Evolutionary conservation across 2,329 filamentous ascomycete genomes (phyloP).

Genomic region (Trichoderma aggressivum): DNA sequence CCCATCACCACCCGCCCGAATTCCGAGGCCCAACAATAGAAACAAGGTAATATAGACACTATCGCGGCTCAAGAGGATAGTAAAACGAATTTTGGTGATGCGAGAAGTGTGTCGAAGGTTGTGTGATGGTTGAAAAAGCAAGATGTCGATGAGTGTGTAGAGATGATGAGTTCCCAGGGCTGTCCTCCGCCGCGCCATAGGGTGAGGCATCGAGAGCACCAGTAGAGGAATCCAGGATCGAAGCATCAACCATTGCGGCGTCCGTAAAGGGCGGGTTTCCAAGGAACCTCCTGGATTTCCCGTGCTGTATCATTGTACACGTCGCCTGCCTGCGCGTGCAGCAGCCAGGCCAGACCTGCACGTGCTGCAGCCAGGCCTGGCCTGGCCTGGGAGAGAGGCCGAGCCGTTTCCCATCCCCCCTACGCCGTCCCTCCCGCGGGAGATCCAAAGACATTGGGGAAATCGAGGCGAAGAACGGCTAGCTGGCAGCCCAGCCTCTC

Average conservation of each 20-base stretch:
- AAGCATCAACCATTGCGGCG: neutral
- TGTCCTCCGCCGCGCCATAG: neutral
- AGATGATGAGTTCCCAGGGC: neutral
- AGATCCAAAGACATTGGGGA: no score
- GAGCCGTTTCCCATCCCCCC: no score
- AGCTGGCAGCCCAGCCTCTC: no score
- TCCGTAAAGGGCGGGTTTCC: neutral
- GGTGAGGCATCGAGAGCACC: neutral
- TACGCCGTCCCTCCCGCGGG: no score
- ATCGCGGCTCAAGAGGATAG: neutral
- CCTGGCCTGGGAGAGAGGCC: no score
- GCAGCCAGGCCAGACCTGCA: neutral
- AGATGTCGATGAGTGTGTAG: no score
- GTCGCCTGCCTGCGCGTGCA: neutral
- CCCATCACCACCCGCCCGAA: neutral
- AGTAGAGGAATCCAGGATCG: neutral
- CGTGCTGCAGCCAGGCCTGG: no score
- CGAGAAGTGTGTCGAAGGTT: no score
- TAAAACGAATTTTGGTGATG: neutral
- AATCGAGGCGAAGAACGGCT: no score
- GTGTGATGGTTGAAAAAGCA: no score
- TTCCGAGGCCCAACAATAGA: conserved; percentile 13
- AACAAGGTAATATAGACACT: neutral
- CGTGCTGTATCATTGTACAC: neutral
- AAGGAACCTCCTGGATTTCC: neutral